A percentile compares a stretch with the other conserved stretches of the same genome.
These are phyloP conservation scores for Epichloe typhina DNA, from an alignment of 2,329 filamentous ascomycete species.

Conservation along the genomic window DNA sequence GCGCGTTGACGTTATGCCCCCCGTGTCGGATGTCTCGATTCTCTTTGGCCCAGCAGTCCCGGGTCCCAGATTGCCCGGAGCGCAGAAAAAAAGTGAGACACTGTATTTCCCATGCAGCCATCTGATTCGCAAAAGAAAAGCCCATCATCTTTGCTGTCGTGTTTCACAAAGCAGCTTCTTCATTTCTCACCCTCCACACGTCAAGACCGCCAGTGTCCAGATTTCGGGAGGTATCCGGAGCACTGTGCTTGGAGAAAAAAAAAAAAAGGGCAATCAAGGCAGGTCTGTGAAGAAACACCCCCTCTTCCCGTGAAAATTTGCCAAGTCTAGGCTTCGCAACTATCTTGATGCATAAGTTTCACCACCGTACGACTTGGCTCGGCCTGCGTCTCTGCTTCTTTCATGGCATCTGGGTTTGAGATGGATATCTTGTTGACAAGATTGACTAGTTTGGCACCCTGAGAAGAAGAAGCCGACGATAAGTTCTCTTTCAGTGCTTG, in stretches of 20 bases:
- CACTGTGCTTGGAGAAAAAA: not conserved
- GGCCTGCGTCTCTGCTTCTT: not conserved
- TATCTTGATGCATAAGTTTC: too few species aligned
- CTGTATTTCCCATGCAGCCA: not conserved
- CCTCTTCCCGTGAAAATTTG: too few species aligned
- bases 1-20: too few species aligned
- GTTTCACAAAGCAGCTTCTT: not conserved
- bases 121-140: not conserved
- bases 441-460: not conserved
- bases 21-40: too few species aligned
- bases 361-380: not conserved
- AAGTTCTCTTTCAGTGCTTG: not conserved
- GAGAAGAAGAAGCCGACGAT: not conserved
- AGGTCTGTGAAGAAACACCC: too few species aligned
- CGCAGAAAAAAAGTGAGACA: not conserved
- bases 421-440: constrained; percentile 1
- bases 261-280: too few species aligned
- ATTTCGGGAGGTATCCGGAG: not conserved
- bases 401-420: not conserved
- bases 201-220: not conserved
- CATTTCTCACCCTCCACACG: not conserved
- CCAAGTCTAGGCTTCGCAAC: too few species aligned
- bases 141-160: not conserved
- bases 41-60: too few species aligned
- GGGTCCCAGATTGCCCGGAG: too few species aligned